Evolutionary conservation across 306 rosid species (phyloP).

Genomic region (Vigna trinervia): DNA sequence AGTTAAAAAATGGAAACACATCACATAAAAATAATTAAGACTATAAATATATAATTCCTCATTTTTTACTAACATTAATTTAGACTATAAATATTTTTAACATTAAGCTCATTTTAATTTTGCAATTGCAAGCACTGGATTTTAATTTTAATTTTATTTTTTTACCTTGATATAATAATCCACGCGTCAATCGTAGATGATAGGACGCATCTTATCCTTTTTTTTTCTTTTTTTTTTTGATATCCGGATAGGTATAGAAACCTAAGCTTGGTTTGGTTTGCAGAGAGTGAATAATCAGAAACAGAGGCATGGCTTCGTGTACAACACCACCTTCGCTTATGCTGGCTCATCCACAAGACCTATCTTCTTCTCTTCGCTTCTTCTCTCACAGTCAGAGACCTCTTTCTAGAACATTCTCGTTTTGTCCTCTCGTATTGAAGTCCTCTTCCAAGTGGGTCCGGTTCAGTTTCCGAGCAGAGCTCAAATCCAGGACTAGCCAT

Average conservation of each 20-base stretch:
- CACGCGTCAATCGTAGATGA: constrained; percentile 32
- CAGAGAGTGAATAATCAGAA: neutral
- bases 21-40: too few relatives aligned
- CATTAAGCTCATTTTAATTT: too few relatives aligned
- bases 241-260: neutral
- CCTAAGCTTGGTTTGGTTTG: neutral
- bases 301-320: constrained; percentile 62
- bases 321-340: constrained; percentile 70
- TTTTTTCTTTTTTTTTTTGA: neutral
- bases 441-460: constrained; percentile 40
- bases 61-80: too few relatives aligned
- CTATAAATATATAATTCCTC: too few relatives aligned
- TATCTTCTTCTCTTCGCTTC: constrained; percentile 59
- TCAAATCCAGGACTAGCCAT: constrained; percentile 38
- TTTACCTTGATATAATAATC: neutral
- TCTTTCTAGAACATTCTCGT: constrained; percentile 49
- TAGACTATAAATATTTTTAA: too few relatives aligned
- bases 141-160: too few relatives aligned
- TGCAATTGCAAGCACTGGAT: too few relatives aligned
- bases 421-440: constrained; percentile 53
- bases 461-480: constrained; percentile 37
- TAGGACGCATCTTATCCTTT: constrained; percentile 29
- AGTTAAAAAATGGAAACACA: too few relatives aligned
- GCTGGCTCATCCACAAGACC: constrained; percentile 64
- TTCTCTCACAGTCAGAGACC: constrained; percentile 53